These are phyloP conservation scores for Fomitopsis palustris DNA, from an alignment of 1,284 basidiomycete genomes.

Conservation along the genomic window DNA sequence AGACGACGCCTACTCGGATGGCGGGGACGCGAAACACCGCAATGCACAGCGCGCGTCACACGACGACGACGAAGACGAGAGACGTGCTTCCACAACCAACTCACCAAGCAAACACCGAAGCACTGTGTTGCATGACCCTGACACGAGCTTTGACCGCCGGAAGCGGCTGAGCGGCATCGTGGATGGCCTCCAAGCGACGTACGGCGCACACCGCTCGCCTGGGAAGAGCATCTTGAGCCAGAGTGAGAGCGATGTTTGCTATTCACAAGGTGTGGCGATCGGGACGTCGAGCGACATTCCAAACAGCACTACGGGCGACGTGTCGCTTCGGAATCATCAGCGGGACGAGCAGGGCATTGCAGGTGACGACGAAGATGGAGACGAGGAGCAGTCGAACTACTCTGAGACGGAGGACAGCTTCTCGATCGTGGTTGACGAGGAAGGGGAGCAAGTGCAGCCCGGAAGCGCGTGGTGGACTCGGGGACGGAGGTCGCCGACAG, in stretches of 20 bases:
- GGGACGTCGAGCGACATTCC: slow-evolving; percentile 31
- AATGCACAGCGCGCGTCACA: not conserved
- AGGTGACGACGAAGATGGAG: not conserved
- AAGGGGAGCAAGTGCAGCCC: not conserved
- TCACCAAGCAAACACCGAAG: not conserved
- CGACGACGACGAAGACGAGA: not conserved
- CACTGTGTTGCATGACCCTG: slow-evolving; percentile 14
- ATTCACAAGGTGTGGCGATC: slow-evolving; percentile 35
- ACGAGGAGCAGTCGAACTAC: slow-evolving; percentile 16
- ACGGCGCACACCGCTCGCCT: slow-evolving; percentile 3
- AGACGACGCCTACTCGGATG: slow-evolving; percentile 5
- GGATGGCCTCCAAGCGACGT: slow-evolving; percentile 32
- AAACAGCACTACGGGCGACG: slow-evolving; percentile 1
- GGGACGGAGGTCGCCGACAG: not conserved
- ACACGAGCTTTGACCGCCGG: slow-evolving; percentile 25
- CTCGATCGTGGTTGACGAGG: not conserved
- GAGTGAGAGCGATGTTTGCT: slow-evolving; percentile 24
- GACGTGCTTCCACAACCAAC: not conserved
- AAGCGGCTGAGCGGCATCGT: slow-evolving; percentile 41
- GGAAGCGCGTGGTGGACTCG: not conserved
- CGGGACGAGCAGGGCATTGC: not conserved
- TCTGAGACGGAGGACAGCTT: slow-evolving; percentile 8
- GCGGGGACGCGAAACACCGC: not conserved
- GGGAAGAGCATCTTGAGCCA: slow-evolving; percentile 9
- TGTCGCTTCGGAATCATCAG: not conserved